Percentiles rank a stretch among this genome's conserved stretches.
Conservation (phyloP, 2,329 filamentous ascomycete species). For the Phialophora expanda region DNA sequence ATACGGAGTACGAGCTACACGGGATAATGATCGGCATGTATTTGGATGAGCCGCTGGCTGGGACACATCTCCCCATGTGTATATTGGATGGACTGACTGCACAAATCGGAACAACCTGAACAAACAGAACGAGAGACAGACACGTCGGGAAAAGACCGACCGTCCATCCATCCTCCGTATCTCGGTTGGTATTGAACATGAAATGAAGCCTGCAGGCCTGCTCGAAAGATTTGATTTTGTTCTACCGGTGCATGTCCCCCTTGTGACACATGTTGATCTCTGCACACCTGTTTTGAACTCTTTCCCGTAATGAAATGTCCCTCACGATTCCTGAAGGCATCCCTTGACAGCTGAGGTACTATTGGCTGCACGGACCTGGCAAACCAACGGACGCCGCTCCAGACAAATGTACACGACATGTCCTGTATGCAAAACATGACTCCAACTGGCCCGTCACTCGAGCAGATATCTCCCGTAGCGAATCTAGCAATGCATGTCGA, state of each 20-base stretch:
- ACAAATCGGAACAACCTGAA: conserved; percentile 10
- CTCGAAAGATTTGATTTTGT: neutral
- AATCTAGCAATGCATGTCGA: conserved; percentile 35
- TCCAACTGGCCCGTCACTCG: neutral
- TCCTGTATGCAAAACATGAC: neutral
- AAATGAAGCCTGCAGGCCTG: neutral
- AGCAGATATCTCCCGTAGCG: neutral
- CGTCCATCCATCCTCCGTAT: neutral
- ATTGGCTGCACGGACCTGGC: neutral
- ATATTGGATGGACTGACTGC: conserved; percentile 13
- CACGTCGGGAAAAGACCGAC: neutral
- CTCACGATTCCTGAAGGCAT: neutral
- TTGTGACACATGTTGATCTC: neutral
- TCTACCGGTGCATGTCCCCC: neutral
- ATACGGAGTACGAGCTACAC: neutral
- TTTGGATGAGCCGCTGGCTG: conserved; percentile 3
- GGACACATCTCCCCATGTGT: neutral
- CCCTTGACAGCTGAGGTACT: neutral
- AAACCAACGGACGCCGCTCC: neutral
- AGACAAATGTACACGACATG: conserved; percentile 1
- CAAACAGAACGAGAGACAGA: neutral
- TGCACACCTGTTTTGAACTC: neutral
- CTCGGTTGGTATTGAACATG: neutral
- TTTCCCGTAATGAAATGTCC: neutral
- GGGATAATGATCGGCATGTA: neutral